Base-by-base conservation (phyloP, 495 filamentous ascomycete genomes). In the Penicillium silybi region DNA sequence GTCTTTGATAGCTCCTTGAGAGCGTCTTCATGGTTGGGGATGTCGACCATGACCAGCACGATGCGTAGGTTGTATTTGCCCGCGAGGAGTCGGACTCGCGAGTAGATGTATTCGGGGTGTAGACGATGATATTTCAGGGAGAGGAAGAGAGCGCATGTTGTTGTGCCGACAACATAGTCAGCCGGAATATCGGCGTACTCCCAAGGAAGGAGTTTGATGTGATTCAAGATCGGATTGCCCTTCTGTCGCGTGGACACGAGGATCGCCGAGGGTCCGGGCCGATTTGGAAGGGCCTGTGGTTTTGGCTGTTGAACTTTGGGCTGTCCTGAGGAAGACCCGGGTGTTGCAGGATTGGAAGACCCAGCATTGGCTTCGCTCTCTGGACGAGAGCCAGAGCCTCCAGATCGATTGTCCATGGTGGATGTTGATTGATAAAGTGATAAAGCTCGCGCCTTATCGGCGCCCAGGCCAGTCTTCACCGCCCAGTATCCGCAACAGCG, bases 41-140 rank as follows among this genome's bases (percentile, higher is more conserved):
- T 96, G 65, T 99, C 93, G 11, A 97, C 91, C 81, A 97, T 90
- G 3, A 85, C 84, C 22, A 97, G 77, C 3, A 98, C 68, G 22
- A 97, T 76, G 8, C 93, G 87, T 15, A 97, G 76, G 53, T 84
- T 83, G 73, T 92, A 97, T 64, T 88, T 89, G 16, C 85, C 85
- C 19, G 84, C 84, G 8, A 99, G 73, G 29, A 80, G 80, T 41
- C 84, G 82, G 53, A 99, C 89, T 50, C 93, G 89, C 19, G 85
- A 88, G 77, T 97, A 97, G 63, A 99, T 88, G 73, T 99, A 99
- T 69, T 97, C 93, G 1, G 93, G 93, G 67, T 99, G 95, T 41
- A 97, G 73, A 10, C 93, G 90, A 68, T 98, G 93, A 69, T 99
- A 99, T 69, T 99, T 99, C 27, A 99, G 79, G 22, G 87, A 92